Conservation (phyloP, 2,329 filamentous ascomycete species). For the Aspergillus aculeatus region DNA sequence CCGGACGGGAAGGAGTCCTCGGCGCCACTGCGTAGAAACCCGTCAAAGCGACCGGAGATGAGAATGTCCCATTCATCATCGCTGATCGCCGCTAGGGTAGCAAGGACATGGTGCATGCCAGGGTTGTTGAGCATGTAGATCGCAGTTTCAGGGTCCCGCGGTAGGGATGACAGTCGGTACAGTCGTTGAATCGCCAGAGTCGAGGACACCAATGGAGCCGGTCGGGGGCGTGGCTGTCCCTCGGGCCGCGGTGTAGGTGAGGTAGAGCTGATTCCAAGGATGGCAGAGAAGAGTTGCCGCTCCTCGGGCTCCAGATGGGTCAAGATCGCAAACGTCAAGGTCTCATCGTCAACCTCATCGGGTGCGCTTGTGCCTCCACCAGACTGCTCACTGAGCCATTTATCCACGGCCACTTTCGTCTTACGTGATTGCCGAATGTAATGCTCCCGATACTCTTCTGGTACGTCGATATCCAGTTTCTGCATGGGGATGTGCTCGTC, state of each 20-base stretch:
- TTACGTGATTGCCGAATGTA: slow-evolving; percentile 91
- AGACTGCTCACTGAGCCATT: slow-evolving; percentile 79
- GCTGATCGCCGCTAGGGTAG: slow-evolving; percentile 83
- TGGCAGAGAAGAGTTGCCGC: slow-evolving; percentile 76
- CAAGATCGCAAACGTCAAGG: slow-evolving; percentile 86
- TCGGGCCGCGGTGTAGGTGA: slow-evolving; percentile 58
- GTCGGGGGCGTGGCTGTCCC: slow-evolving; percentile 68
- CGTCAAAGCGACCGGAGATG: slow-evolving; percentile 89
- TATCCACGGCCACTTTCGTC: slow-evolving; percentile 85
- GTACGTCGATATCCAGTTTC: slow-evolving; percentile 90
- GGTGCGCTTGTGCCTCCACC: slow-evolving; percentile 72
- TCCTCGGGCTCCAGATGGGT: slow-evolving; percentile 78
- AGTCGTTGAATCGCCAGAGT: slow-evolving; percentile 78
- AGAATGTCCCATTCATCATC: slow-evolving; percentile 96
- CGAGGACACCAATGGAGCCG: slow-evolving; percentile 71
- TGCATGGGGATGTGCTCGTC: slow-evolving; percentile 60
- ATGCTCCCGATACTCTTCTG: slow-evolving; percentile 88
- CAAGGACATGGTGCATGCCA: slow-evolving; percentile 77
- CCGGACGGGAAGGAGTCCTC: slow-evolving; percentile 52
- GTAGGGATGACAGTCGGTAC: slow-evolving; percentile 70
- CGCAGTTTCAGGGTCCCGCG: slow-evolving; percentile 81
- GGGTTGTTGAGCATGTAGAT: slow-evolving; percentile 84
- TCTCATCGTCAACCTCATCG: slow-evolving; percentile 91
- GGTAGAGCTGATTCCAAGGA: slow-evolving; percentile 62
- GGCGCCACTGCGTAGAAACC: slow-evolving; percentile 90